These are phyloP conservation scores for Astrephomene gubernaculifera DNA, from an alignment of 139 green algal genomes.

Conservation along the genomic window DNA sequence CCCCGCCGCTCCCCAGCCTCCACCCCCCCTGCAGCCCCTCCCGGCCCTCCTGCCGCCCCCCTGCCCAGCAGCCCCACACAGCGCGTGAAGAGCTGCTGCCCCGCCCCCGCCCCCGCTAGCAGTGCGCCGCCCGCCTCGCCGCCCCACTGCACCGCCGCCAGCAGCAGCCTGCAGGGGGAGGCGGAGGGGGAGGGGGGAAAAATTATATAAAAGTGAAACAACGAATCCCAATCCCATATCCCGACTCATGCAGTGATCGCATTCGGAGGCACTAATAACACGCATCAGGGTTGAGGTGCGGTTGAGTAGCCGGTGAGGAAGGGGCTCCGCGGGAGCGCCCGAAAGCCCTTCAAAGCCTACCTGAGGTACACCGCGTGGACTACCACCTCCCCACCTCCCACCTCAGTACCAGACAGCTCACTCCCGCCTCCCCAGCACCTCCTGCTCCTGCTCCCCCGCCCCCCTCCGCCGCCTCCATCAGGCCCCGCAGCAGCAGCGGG, in stretches of 20 bases:
- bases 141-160: not conserved
- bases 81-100: conserved; percentile 4
- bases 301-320: too few relatives aligned
- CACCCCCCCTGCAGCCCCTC: too few relatives aligned
- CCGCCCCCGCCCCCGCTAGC: conserved; percentile 7
- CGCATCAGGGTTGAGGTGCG: too few relatives aligned
- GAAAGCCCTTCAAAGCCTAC: too few relatives aligned
- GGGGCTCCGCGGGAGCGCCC: too few relatives aligned
- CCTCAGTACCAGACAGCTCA: not conserved
- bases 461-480: not conserved
- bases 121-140: not conserved
- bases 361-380: too few relatives aligned
- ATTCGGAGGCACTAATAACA: too few relatives aligned
- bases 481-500: not conserved
- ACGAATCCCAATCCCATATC: too few relatives aligned
- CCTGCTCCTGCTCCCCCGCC: not conserved
- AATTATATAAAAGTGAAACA: too few relatives aligned
- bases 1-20: not conserved
- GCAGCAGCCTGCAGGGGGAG: conserved; percentile 8
- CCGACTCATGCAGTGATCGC: too few relatives aligned
- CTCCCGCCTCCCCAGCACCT: not conserved
- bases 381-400: not conserved
- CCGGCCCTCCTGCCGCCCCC: not conserved
- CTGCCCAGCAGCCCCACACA: not conserved
- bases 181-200: too few relatives aligned